phyloP scores from a whole-genome alignment of 495 filamentous ascomycete genomes.

The Xylaria telfairii region DNA sequence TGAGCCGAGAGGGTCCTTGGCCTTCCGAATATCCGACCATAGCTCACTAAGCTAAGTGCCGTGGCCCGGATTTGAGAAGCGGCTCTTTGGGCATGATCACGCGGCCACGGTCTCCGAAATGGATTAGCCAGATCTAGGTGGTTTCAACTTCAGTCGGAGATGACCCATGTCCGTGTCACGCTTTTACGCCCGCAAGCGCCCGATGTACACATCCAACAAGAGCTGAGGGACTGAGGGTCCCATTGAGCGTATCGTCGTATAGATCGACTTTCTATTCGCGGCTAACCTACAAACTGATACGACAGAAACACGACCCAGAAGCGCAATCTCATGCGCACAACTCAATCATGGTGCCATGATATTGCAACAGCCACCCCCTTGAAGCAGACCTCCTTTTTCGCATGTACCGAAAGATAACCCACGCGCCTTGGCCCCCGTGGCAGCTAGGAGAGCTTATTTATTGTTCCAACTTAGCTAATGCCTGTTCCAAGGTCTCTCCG shows the following conservation, averaged over 20 bases:
- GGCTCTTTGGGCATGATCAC: neutral
- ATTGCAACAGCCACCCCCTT: conserved; percentile 8
- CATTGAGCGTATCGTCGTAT: neutral
- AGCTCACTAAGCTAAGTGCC: neutral
- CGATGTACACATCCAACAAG: neutral
- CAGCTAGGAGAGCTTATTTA: neutral
- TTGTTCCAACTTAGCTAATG: conserved; percentile 33
- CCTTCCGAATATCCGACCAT: neutral
- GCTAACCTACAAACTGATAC: neutral
- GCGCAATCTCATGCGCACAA: neutral
- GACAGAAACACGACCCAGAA: neutral
- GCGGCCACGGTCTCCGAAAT: conserved; percentile 10
- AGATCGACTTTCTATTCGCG: neutral
- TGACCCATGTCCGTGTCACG: neutral
- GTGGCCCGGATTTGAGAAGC: neutral
- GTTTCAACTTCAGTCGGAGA: neutral
- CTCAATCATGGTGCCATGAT: neutral
- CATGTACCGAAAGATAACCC: neutral
- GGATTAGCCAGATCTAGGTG: neutral
- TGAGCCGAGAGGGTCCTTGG: neutral
- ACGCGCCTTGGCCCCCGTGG: neutral
- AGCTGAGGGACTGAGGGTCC: neutral
- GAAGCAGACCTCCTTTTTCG: neutral
- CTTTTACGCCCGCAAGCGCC: neutral
- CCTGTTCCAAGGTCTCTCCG: conserved; percentile 51